Conservation (phyloP, 331 rosid species). For the Prunus yedoensis region DNA sequence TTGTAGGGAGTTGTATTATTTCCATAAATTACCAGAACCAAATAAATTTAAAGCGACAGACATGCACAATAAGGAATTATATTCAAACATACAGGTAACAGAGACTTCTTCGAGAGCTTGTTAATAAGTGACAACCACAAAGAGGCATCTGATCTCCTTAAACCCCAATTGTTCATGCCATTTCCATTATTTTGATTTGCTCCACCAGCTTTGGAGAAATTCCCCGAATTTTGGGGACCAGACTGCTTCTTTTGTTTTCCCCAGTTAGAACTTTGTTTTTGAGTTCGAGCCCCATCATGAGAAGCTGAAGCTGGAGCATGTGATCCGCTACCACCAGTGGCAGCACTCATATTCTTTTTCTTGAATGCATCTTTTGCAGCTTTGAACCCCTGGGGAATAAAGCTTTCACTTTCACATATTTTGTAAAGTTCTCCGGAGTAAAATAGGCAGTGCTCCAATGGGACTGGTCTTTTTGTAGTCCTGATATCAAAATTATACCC, state of each 20-base stretch:
- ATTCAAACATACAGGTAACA: slow-evolving; percentile 71
- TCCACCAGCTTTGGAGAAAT: slow-evolving; percentile 46
- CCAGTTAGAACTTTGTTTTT: slow-evolving; percentile 54
- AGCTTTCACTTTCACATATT: slow-evolving; percentile 77
- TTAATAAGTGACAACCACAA: slow-evolving; percentile 75
- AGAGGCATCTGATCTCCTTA: slow-evolving; percentile 76
- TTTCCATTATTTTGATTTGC: slow-evolving; percentile 66
- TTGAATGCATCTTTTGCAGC: slow-evolving; percentile 72
- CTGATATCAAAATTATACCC: slow-evolving; percentile 46
- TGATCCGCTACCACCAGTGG: slow-evolving; percentile 49
- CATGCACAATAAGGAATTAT: not conserved
- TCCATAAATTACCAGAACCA: not conserved
- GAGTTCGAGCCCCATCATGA: slow-evolving; percentile 48
- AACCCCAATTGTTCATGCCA: slow-evolving; percentile 65
- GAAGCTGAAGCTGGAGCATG: slow-evolving; percentile 52
- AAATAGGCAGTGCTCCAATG: slow-evolving; percentile 95
- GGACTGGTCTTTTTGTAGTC: slow-evolving; percentile 97
- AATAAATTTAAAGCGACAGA: not conserved
- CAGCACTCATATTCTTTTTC: slow-evolving; percentile 50
- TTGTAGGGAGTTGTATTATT: not conserved
- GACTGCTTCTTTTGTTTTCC: slow-evolving; percentile 61
- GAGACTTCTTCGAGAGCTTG: slow-evolving; percentile 75
- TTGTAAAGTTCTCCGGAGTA: slow-evolving; percentile 90
- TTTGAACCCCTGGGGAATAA: slow-evolving; percentile 70
- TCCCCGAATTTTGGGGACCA: slow-evolving; percentile 41